phyloP scores from a whole-genome alignment of 371 early-diverging fungal genomes.

The Mortierella sp. region DNA sequence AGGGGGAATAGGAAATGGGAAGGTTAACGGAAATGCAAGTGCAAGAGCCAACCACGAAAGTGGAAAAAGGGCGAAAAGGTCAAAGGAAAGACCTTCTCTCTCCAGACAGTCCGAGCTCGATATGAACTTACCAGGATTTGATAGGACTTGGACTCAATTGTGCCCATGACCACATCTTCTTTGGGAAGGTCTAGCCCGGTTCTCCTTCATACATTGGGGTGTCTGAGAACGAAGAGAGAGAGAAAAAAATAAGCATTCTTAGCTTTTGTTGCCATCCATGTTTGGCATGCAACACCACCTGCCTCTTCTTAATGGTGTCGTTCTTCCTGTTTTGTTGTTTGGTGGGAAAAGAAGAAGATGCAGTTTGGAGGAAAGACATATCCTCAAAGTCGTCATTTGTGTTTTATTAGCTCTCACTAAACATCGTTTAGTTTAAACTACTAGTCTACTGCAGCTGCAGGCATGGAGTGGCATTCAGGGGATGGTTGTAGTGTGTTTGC shows the following conservation, averaged over 20 bases:
- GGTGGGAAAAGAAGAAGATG: constrained; percentile 14
- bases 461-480: neutral
- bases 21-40: neutral
- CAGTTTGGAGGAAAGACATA: neutral
- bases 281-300: neutral
- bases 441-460: neutral
- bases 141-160: neutral
- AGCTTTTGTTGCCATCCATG: neutral
- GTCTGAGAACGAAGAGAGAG: neutral
- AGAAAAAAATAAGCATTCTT: neutral
- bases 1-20: neutral
- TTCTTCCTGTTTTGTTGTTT: neutral
- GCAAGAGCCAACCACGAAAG: neutral
- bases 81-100: neutral
- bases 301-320: neutral
- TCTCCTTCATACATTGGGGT: neutral
- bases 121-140: neutral
- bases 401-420: neutral
- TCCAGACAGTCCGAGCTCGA: neutral
- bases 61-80: constrained; percentile 16
- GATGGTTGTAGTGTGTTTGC: neutral
- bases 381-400: neutral
- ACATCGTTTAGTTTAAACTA: neutral
- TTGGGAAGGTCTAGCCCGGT: neutral
- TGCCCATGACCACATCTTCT: neutral